phyloP scores from a whole-genome alignment of 345 rosid genomes.

The Geranium rotundifolium region DNA sequence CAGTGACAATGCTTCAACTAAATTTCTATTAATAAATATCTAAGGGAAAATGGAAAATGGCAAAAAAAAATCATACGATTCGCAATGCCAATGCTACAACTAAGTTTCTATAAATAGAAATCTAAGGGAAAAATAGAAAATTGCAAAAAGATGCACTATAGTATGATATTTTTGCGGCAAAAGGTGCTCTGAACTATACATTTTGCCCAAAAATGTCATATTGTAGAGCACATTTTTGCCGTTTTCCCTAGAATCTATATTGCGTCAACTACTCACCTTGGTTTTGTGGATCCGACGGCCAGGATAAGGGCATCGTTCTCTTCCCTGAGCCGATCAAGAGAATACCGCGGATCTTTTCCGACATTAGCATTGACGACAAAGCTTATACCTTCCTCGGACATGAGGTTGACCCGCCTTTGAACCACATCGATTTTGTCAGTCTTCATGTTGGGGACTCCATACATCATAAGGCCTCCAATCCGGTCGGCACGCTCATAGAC shows the following conservation, averaged over 20 bases:
- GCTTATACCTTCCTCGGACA: constrained; percentile 78
- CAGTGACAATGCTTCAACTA: background rate
- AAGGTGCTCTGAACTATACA: too few species aligned
- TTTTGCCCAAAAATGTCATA: too few species aligned
- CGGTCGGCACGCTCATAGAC: constrained; percentile 94
- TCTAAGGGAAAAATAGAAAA: too few species aligned
- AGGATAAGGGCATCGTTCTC: constrained; percentile 78
- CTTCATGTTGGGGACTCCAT: constrained; percentile 99
- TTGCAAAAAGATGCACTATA: too few species aligned
- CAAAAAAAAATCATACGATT: too few species aligned
- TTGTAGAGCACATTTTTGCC: too few species aligned
- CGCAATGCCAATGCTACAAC: background rate
- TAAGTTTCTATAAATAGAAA: background rate
- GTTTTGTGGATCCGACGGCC: constrained; percentile 95
- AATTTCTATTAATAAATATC: background rate
- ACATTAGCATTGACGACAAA: constrained; percentile 87
- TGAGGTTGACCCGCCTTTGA: constrained; percentile 86
- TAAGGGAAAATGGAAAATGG: too few species aligned
- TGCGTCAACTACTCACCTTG: constrained; percentile 38
- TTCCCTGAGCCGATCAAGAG: constrained; percentile 63
- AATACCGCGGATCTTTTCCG: constrained; percentile 66
- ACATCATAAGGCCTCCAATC: constrained; percentile 99
- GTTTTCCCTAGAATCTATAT: too few species aligned
- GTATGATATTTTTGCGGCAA: too few species aligned
- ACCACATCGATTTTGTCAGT: constrained; percentile 83